Percentiles rank a stretch among this genome's conserved stretches.
Conservation (phyloP, 2,329 filamentous ascomycete genomes). For the Tolypocladium nubicola region DNA sequence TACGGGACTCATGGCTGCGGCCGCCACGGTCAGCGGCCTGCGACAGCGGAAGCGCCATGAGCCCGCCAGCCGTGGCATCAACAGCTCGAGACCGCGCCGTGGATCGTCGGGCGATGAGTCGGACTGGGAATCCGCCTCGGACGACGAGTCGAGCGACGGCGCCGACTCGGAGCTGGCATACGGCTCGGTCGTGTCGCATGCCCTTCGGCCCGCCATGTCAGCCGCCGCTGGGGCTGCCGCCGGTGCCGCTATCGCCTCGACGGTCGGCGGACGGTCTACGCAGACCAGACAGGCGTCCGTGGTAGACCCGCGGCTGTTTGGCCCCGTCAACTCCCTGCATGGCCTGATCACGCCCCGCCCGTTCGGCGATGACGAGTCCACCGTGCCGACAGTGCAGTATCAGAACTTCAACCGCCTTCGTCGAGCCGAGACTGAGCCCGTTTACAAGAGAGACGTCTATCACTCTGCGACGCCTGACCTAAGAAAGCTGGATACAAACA, state of each 20-base stretch:
- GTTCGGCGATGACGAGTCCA: conserved; percentile 28
- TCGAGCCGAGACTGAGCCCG: conserved; percentile 11
- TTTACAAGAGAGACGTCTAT: conserved; percentile 45
- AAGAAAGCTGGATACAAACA: conserved; percentile 45
- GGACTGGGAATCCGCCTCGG: conserved; percentile 48
- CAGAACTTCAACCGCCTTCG: conserved; percentile 9
- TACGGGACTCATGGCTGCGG: conserved; percentile 23
- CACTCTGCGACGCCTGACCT: conserved; percentile 58
- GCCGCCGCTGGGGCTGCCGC: conserved; percentile 20
- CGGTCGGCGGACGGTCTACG: conserved; percentile 4
- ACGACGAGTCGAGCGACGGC: conserved; percentile 29
- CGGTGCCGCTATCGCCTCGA: conserved; percentile 12
- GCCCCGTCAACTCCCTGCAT: conserved; percentile 49
- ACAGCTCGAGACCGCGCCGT: conserved; percentile 28
- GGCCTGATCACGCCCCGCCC: conserved; percentile 45
- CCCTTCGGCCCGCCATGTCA: conserved; percentile 12
- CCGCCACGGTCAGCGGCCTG: conserved; percentile 29
- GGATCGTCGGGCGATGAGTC: conserved; percentile 33
- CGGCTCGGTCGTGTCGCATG: conserved; percentile 16
- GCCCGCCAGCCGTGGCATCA: conserved; percentile 22
- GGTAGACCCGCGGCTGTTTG: conserved; percentile 49
- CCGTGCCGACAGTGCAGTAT: conserved; percentile 15
- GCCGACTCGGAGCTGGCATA: conserved; percentile 30
- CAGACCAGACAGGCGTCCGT: conserved; percentile 33
- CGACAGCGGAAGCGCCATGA: conserved; percentile 25